These are phyloP conservation scores for Ustulina deusta DNA, from an alignment of 2,329 filamentous ascomycete species.

Conservation along the genomic window DNA sequence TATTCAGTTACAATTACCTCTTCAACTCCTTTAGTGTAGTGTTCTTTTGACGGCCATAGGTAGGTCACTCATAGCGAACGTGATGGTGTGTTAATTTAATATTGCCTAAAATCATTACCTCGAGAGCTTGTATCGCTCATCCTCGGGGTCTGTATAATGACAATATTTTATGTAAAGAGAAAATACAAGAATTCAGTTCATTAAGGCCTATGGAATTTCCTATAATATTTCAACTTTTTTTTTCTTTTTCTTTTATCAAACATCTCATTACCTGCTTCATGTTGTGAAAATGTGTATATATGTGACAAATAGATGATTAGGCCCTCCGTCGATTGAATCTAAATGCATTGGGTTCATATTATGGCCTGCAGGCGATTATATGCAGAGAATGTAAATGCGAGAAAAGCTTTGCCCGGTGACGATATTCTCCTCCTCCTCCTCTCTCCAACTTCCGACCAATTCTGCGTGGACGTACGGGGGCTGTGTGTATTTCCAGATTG, in stretches of 20 bases:
- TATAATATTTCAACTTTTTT: no score
- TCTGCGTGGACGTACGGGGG: neutral
- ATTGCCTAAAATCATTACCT: no score
- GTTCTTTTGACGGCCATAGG: no score
- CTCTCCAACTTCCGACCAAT: neutral
- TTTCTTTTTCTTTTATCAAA: no score
- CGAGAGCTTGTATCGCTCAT: no score
- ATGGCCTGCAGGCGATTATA: constrained; percentile 12
- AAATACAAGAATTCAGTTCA: neutral
- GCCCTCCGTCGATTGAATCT: neutral
- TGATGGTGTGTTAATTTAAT: no score
- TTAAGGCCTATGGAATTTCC: neutral
- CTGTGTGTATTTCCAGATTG: no score
- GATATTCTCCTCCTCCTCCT: neutral
- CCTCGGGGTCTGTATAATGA: no score
- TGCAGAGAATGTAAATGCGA: constrained; percentile 18
- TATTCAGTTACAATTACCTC: no score
- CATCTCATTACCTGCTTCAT: no score
- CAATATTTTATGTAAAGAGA: neutral
- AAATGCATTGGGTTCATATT: constrained; percentile 9
- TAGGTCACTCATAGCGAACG: no score
- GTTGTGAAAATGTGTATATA: neutral
- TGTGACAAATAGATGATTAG: neutral
- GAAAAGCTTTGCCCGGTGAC: neutral
- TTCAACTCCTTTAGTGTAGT: no score